Conservation (phyloP, 352 stramenopile species). For the Globisporangium paddicum region DNA sequence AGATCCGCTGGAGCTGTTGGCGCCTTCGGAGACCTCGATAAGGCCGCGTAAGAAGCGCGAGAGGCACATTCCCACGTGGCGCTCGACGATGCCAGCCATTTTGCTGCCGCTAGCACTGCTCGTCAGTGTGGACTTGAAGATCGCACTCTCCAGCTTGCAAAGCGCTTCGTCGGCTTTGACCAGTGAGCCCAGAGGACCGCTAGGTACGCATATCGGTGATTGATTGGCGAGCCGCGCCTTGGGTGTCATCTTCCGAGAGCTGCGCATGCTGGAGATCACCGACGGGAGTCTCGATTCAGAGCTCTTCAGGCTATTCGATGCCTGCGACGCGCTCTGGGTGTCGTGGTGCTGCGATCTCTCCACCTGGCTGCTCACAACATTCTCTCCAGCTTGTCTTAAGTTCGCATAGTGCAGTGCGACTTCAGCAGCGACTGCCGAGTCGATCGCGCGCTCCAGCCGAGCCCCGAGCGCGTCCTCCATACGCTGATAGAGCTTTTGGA, state of each 20-base stretch:
- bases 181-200: background rate
- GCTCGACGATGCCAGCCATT: conserved; percentile 13
- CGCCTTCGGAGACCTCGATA: conserved; percentile 1
- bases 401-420: conserved; percentile 5
- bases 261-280: conserved; percentile 3
- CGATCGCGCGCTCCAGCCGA: conserved; percentile 26
- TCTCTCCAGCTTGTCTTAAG: background rate
- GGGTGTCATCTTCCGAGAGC: background rate
- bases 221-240: background rate
- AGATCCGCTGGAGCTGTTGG: background rate
- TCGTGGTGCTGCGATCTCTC: background rate
- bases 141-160: conserved; percentile 3
- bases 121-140: background rate
- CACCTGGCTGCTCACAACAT: background rate
- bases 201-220: background rate
- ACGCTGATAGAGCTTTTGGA: conserved; percentile 14
- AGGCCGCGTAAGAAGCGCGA: conserved; percentile 21
- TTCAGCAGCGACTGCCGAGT: conserved; percentile 14
- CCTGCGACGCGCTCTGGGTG: background rate
- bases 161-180: background rate
- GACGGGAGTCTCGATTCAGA: conserved; percentile 9
- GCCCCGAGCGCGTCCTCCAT: conserved; percentile 23
- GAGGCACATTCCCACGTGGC: conserved; percentile 12
- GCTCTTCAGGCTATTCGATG: background rate
- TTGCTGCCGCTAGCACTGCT: background rate